These are phyloP conservation scores for Ceratocystis papillata DNA, from an alignment of 2,329 filamentous ascomycete genomes.

Conservation along the genomic window DNA sequence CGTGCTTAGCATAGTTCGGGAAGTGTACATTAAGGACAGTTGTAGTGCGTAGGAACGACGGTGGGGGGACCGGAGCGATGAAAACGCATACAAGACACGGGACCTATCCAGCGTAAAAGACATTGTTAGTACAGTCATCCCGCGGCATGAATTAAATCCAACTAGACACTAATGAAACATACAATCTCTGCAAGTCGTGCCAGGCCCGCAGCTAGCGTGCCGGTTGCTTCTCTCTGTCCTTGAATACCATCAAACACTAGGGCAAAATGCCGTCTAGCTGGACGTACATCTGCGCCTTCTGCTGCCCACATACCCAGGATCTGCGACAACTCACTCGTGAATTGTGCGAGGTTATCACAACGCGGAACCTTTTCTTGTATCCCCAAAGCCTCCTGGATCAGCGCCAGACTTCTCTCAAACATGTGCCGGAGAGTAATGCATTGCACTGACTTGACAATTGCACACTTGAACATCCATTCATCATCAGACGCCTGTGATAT, in stretches of 20 bases:
- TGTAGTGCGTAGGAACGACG: slow-evolving; percentile 57
- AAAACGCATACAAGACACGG: slow-evolving; percentile 66
- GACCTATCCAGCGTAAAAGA: slow-evolving; percentile 45
- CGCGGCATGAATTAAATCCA: neutral
- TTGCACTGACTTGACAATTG: slow-evolving; percentile 23
- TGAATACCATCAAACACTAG: slow-evolving; percentile 85
- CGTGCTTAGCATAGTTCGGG: slow-evolving; percentile 67
- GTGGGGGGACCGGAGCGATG: slow-evolving; percentile 60
- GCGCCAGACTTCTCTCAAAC: slow-evolving; percentile 51
- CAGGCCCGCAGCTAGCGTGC: slow-evolving; percentile 69
- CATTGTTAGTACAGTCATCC: slow-evolving; percentile 24
- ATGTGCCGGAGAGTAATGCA: slow-evolving; percentile 25
- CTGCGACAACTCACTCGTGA: slow-evolving; percentile 60
- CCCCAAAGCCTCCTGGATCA: slow-evolving; percentile 36
- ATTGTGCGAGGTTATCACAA: slow-evolving; percentile 70
- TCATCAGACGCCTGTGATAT: slow-evolving; percentile 12
- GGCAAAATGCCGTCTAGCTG: slow-evolving; percentile 46
- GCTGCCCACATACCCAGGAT: slow-evolving; percentile 37
- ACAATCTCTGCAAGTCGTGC: slow-evolving; percentile 73
- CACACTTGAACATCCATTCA: slow-evolving; percentile 18
- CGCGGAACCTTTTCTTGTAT: slow-evolving; percentile 34
- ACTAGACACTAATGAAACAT: slow-evolving; percentile 29
- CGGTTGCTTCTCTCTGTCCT: slow-evolving; percentile 65
- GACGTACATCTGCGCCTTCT: slow-evolving; percentile 29
- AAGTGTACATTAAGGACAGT: slow-evolving; percentile 72